Base-by-base conservation (phyloP, 2,329 filamentous ascomycete genomes). In the Cytospora mali region DNA sequence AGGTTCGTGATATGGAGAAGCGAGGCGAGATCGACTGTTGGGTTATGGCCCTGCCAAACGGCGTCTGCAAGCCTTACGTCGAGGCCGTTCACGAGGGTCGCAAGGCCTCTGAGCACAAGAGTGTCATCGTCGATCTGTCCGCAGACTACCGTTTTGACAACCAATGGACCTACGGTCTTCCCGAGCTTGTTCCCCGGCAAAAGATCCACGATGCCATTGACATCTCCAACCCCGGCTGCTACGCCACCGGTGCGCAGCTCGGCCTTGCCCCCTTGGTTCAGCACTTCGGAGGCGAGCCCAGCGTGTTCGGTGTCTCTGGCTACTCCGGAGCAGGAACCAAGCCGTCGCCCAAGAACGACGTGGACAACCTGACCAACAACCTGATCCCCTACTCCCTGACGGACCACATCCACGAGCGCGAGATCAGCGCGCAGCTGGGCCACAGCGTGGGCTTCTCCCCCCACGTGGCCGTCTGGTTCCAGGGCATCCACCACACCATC, bases 11-110 rank as follows among this genome's bases (percentile, higher is more conserved):
- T 62, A 92, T 98, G 85, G 91, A 95, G 66, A 88, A 90, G 74
- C 87, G 89, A 33, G 90, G 91, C 57, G 86, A 93, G 71, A 88
- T 98, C 55, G 94, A 98, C 79, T 95, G 91, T 78, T 98, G 93
- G 93, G 91, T 98, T 51, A 95, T 98, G 91, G 95, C 95, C 39
- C 86, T 98, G 31, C 95, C 94, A 51, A 99, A 98, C 72, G 91
- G 92, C 65, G 92, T 97, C 55, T 97, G 92, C 85, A 91, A 93
- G 79, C 93, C 95, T 0, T 99, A 90, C 69, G 90, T 98, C 11
- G 92, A 98, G 67, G 94, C 94, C 9, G 86, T 98, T 58, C 86
- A 93, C 69, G 84, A 89, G 71, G 86, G 84, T 33, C 86, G 86
- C 62, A 84, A 86, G 72, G 66, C 68, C 18, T 73, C 73, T 11